phyloP scores from a whole-genome alignment of 2,329 filamentous ascomycete species.

The Trichophaea hybrida region DNA sequence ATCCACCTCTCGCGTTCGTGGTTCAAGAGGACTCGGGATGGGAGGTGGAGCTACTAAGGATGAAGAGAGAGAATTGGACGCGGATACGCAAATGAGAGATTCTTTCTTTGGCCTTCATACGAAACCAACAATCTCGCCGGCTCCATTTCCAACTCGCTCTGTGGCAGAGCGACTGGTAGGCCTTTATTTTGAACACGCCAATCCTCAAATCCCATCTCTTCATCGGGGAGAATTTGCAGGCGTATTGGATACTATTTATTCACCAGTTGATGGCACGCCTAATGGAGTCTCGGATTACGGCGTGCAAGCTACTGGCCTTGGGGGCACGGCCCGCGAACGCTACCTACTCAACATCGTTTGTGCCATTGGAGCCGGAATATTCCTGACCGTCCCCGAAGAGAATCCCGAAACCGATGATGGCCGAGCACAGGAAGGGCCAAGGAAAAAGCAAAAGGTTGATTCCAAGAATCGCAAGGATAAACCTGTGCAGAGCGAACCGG shows the following conservation, averaged over 20 bases:
- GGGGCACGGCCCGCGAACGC: conserved; percentile 48
- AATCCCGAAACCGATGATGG: conserved; percentile 7
- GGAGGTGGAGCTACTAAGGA: conserved; percentile 31
- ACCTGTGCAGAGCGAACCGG: conserved; percentile 52
- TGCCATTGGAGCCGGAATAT: conserved; percentile 86
- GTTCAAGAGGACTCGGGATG: conserved; percentile 18
- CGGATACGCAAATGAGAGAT: conserved; percentile 74
- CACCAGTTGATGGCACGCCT: conserved; percentile 33
- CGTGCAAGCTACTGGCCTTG: conserved; percentile 7
- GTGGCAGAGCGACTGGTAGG: conserved; percentile 59
- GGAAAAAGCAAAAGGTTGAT: conserved; percentile 14
- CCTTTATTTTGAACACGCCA: conserved; percentile 90
- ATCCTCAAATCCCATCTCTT: conserved; percentile 86
- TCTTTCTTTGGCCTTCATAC: conserved; percentile 96
- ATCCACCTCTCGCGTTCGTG: conserved; percentile 15
- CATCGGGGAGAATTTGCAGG: conserved; percentile 82
- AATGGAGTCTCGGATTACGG: conserved; percentile 3
- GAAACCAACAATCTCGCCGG: conserved; percentile 71
- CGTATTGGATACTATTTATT: conserved; percentile 71
- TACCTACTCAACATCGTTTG: conserved; percentile 96
- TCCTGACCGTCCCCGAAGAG: conserved; percentile 42
- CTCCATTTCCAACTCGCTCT: conserved; percentile 65
- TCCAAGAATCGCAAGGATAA: conserved; percentile 11
- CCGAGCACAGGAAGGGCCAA: conserved; percentile 30
- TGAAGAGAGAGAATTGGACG: conserved; percentile 34